These are phyloP conservation scores for Neurospora sp. DNA, from an alignment of 2,329 filamentous ascomycete genomes.

Conservation along the genomic window DNA sequence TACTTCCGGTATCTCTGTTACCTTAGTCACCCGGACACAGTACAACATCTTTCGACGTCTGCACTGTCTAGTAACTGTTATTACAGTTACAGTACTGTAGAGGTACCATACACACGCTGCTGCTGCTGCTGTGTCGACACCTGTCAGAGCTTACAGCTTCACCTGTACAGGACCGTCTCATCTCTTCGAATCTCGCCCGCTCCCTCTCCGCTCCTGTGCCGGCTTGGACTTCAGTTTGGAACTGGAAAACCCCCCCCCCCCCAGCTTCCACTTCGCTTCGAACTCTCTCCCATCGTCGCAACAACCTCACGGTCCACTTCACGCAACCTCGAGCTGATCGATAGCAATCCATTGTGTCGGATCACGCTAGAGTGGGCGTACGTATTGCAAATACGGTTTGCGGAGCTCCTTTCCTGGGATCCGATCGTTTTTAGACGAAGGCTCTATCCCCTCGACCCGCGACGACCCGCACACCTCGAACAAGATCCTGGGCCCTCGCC, in stretches of 20 bases:
- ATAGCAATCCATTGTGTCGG: conserved; percentile 13
- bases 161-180: background rate
- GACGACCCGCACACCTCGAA: conserved; percentile 11
- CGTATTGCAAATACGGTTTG: conserved; percentile 1
- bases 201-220: background rate
- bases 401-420: conserved; percentile 2
- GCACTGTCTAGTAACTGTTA: background rate
- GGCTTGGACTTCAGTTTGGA: background rate
- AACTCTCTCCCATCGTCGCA: background rate
- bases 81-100: background rate
- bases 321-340: conserved; percentile 7
- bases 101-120: background rate
- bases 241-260: background rate
- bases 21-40: background rate
- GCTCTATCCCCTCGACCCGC: conserved; percentile 7
- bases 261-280: background rate
- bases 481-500: conserved; percentile 9
- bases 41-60: background rate
- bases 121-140: background rate
- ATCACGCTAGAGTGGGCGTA: conserved; percentile 14
- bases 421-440: background rate
- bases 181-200: background rate
- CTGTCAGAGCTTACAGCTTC: background rate
- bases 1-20: background rate
- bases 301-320: background rate